phyloP scores from a whole-genome alignment of 148 eudicot species.

The Diospyros lotus region DNA sequence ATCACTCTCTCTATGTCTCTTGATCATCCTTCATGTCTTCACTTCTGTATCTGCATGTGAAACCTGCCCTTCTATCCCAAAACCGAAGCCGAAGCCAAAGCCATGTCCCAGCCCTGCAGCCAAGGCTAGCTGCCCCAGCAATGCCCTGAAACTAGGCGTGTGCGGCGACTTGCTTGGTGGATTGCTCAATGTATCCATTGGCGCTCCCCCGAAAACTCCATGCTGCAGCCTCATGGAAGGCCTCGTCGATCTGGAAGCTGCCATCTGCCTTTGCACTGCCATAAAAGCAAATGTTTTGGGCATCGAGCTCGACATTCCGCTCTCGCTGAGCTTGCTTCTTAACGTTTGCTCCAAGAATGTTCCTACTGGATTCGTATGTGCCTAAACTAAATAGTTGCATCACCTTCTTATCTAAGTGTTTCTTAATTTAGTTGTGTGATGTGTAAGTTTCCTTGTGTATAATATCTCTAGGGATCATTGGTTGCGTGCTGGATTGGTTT shows the following conservation, averaged over 20 bases:
- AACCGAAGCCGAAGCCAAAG: slow-evolving; percentile 15
- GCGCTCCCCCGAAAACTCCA: slow-evolving; percentile 30
- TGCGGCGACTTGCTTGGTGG: slow-evolving; percentile 44
- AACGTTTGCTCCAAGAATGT: not conserved
- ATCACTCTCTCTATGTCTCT: slow-evolving; percentile 36
- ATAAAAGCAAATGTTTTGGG: slow-evolving; percentile 10
- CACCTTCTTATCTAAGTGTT: no score
- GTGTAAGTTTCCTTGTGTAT: not conserved
- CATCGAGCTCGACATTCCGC: slow-evolving; percentile 16
- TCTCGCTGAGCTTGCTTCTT: slow-evolving; percentile 19
- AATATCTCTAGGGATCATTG: not conserved
- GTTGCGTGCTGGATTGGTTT: not conserved
- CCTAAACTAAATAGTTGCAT: not conserved
- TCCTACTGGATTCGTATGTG: not conserved
- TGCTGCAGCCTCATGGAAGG: not conserved
- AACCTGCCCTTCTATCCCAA: slow-evolving; percentile 22
- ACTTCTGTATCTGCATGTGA: slow-evolving; percentile 28
- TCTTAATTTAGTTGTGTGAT: not conserved
- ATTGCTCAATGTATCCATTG: slow-evolving; percentile 25
- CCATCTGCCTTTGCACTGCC: not conserved
- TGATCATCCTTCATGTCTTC: slow-evolving; percentile 42
- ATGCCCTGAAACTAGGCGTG: slow-evolving; percentile 50
- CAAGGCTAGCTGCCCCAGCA: slow-evolving; percentile 37
- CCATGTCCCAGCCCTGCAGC: slow-evolving; percentile 12
- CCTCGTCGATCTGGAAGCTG: not conserved